A percentile compares a stretch with the other conserved stretches of the same genome.
Conservation (phyloP, 1,284 basidiomycete genomes). For the Lignosus rhinocerotis region DNA sequence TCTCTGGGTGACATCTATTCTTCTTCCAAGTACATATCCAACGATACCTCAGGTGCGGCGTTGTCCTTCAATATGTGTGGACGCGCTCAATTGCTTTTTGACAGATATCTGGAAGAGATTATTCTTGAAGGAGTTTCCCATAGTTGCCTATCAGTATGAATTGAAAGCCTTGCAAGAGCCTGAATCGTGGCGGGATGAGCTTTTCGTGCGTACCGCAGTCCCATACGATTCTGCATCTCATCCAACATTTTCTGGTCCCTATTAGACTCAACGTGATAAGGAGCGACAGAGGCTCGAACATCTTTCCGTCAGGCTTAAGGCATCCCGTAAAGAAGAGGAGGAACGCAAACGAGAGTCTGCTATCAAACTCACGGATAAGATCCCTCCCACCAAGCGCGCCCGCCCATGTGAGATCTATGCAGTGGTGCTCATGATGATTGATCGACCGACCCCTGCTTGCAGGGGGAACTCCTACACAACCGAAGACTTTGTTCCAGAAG, state of each 20-base stretch:
- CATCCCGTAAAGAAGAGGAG: slow-evolving; percentile 63
- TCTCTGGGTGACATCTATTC: slow-evolving; percentile 2
- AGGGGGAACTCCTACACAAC: slow-evolving; percentile 52
- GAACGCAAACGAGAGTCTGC: slow-evolving; percentile 72
- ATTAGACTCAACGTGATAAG: slow-evolving; percentile 1
- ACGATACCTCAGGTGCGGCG: slow-evolving; percentile 56
- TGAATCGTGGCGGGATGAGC: slow-evolving; percentile 67
- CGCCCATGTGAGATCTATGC: slow-evolving; percentile 25
- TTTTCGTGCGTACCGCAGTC: slow-evolving; percentile 50
- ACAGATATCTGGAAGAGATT: slow-evolving; percentile 70
- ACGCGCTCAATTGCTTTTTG: slow-evolving; percentile 15
- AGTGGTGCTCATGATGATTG: not conserved
- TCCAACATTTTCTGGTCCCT: not conserved
- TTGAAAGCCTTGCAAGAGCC: slow-evolving; percentile 44
- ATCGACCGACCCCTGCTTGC: not conserved
- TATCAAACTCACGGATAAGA: slow-evolving; percentile 66
- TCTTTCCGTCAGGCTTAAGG: slow-evolving; percentile 57
- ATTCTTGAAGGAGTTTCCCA: slow-evolving; percentile 59
- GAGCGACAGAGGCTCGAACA: slow-evolving; percentile 50
- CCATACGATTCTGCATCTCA: not conserved
- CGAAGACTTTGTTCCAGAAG: slow-evolving; percentile 75
- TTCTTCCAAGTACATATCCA: slow-evolving; percentile 50
- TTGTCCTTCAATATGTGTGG: slow-evolving; percentile 1
- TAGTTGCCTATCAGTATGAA: slow-evolving; percentile 47
- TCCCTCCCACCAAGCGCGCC: slow-evolving; percentile 62